These are phyloP conservation scores for Daphne laureola DNA, from an alignment of 441 rosid species.

Conservation along the genomic window DNA sequence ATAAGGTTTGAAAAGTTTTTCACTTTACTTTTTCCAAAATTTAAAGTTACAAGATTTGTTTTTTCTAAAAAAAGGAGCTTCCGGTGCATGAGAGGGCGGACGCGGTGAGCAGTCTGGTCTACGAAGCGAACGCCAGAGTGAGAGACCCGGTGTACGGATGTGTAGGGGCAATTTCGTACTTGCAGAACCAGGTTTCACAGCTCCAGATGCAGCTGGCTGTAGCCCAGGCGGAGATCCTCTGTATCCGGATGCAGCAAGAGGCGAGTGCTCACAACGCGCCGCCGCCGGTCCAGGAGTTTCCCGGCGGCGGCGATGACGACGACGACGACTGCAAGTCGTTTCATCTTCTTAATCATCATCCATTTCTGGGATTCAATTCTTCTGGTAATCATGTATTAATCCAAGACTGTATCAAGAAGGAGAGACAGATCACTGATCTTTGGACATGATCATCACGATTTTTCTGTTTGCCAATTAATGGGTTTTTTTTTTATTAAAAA, in stretches of 20 bases:
- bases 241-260: conserved; percentile 39
- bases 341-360: conserved; percentile 8
- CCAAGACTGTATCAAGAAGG: conserved; percentile 24
- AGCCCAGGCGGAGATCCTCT: conserved; percentile 40
- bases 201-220: conserved; percentile 42
- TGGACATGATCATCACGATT: conserved; percentile 30
- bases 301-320: no score
- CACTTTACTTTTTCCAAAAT: background rate
- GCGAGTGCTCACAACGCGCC: conserved; percentile 16
- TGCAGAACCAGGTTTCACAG: conserved; percentile 38
- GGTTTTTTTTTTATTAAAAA: background rate
- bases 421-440: conserved; percentile 30
- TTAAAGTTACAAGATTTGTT: no score
- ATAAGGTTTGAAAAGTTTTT: no score
- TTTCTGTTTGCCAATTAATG: background rate
- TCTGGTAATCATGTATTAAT: conserved; percentile 13
- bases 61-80: no score
- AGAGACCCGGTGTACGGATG: conserved; percentile 51
- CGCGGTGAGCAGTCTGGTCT: conserved; percentile 45
- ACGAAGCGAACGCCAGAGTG: conserved; percentile 40
- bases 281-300: background rate
- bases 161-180: conserved; percentile 35
- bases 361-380: conserved; percentile 15
- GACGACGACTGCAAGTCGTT: conserved; percentile 14
- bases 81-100: conserved; percentile 37